Percentiles rank a stretch among this genome's conserved stretches.
These are phyloP conservation scores for Cyclotella choctawhatcheeana DNA, from an alignment of 108 stramenopile genomes.

Conservation along the genomic window DNA sequence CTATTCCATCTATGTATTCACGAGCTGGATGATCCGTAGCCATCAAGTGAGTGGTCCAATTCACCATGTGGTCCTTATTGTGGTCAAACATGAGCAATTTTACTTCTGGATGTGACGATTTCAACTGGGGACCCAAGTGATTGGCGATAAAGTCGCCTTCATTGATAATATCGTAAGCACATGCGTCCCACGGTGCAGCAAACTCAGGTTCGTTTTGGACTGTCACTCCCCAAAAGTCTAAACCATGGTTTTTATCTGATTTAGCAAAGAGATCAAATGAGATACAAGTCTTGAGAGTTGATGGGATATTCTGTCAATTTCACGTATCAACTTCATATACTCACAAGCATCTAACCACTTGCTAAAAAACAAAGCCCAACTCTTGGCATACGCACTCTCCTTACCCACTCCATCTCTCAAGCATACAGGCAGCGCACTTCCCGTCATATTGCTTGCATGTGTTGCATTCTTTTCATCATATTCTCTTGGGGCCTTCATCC, in stretches of 20 bases:
- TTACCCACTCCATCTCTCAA: conserved; percentile 76
- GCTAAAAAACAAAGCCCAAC: conserved; percentile 86
- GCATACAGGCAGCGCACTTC: conserved; percentile 75
- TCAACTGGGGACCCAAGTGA: conserved; percentile 86
- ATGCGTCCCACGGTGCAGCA: conserved; percentile 97
- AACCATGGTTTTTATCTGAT: conserved; percentile 59
- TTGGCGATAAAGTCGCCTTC: conserved; percentile 86
- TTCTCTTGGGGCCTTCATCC: conserved; percentile 92
- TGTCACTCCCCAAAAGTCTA: conserved; percentile 77
- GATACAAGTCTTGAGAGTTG: too few relatives aligned
- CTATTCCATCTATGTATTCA: conserved; percentile 90
- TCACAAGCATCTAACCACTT: conserved; percentile 83
- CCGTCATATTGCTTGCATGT: conserved; percentile 69
- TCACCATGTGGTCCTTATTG: conserved; percentile 93
- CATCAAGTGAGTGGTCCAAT: conserved; percentile 70
- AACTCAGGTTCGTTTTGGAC: conserved; percentile 97
- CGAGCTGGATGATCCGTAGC: conserved; percentile 51
- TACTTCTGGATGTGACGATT: conserved; percentile 79
- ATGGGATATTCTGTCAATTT: too few relatives aligned
- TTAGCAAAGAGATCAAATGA: too few relatives aligned
- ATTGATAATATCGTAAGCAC: conserved; percentile 75
- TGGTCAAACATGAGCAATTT: conserved; percentile 94
- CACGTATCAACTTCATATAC: conserved; percentile 12
- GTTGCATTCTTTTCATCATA: conserved; percentile 37
- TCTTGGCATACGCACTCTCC: conserved; percentile 72